Evolutionary conservation across 2,329 filamentous ascomycete genomes (phyloP), one percentile per base, ranked within the genome.

Genomic region (Calycina herbarum): DNA sequence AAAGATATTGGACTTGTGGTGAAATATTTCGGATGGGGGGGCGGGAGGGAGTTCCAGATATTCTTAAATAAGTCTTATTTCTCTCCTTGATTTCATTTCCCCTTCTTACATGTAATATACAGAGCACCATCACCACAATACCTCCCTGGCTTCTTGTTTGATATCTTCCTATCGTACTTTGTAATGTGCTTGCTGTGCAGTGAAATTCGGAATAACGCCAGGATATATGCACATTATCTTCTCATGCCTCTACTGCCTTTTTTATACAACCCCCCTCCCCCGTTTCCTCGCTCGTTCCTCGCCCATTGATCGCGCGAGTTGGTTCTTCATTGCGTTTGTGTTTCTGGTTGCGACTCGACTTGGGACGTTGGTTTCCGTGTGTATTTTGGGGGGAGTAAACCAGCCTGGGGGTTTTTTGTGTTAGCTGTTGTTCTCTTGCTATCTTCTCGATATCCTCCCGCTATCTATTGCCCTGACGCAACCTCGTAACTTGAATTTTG

Each of bases 341-440:
- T 10, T 56, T 54, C 45, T 31, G n/a, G 20, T n/a, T 29, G 20
- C 13, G 45, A 17, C 24, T 15, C n/a, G 20, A 24, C 7, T 33
- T 20, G 15, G 7, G 56, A 27, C 24, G 13, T 56, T 17, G 59
- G 29, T 54, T 63, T 42, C 20, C 70, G 64, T 58, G 67, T 65
- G 59, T 72, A 76, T 68, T 76, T 76, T 5, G 74, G 74, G 33
- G 75, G 72, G 31, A 76, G 59, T 42, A 76, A 68, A 40, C 75
- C 75, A 61, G 73, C 73, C 75, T 76, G 33, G n/a, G 5, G 45
- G 51, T 29, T 42, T 29, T 42, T 31, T 59, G 20, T 13, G 29
- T 38, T 38, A 40, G n/a, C n/a, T 57, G 33, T 54, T 51, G 11
- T 33, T 31, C 58, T 62, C n/a, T 51, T 38, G 54, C 64, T 63